A percentile compares a stretch with the other conserved stretches of the same genome.
Conservation (phyloP, 1,284 basidiomycete species). For the Xanthoconium separans region DNA sequence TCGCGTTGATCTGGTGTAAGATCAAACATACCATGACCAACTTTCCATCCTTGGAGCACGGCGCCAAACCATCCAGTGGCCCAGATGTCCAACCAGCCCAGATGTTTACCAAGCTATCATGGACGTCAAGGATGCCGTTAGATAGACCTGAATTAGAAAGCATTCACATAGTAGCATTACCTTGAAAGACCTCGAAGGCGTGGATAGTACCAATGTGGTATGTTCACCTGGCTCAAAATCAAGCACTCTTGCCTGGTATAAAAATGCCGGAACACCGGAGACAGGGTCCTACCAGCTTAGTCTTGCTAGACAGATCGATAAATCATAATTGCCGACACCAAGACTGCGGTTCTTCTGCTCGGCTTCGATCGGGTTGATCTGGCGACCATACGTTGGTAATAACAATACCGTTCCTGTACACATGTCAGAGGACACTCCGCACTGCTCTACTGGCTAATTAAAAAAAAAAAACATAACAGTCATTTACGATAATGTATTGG, state of each 20-base stretch:
- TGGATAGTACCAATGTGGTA: neutral
- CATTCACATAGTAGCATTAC: neutral
- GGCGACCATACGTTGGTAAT: constrained; percentile 5
- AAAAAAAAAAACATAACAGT: neutral
- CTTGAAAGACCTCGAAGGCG: neutral
- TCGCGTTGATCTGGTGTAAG: neutral
- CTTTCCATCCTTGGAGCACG: constrained; percentile 9
- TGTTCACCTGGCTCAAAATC: neutral
- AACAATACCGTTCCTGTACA: neutral
- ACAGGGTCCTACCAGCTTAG: neutral
- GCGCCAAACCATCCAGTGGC: constrained; percentile 30
- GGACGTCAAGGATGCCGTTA: neutral
- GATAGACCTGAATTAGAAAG: neutral
- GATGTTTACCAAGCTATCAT: neutral
- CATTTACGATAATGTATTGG: neutral
- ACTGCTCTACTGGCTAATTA: neutral
- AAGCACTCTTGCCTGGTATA: neutral
- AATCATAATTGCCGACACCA: neutral
- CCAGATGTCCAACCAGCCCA: constrained; percentile 6
- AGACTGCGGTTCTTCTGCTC: neutral
- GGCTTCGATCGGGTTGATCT: neutral
- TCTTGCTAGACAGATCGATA: neutral
- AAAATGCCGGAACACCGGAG: neutral
- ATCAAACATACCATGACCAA: constrained; percentile 8
- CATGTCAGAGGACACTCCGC: constrained; percentile 5